Percentiles rank a stretch among this genome's conserved stretches.
Evolutionary conservation across 2,329 filamentous ascomycete species (phyloP).

Genomic region (Fusarium phyllophilum): DNA sequence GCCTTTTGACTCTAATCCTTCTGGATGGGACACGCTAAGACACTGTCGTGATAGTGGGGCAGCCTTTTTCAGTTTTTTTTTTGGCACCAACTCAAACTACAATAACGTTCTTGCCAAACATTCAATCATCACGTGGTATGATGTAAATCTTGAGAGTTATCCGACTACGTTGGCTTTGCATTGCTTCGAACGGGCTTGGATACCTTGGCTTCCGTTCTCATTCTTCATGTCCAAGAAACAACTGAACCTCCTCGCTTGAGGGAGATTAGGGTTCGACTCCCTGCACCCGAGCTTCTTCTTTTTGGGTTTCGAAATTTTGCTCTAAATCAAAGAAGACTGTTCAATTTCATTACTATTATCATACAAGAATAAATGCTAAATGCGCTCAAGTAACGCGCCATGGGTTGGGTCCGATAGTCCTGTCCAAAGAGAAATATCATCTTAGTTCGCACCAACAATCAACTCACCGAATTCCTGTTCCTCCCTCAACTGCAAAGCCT

Average conservation of each 20-base stretch:
- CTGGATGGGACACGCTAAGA: not conserved
- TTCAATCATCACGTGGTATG: conserved; percentile 35
- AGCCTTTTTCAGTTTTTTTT: no score
- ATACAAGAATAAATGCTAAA: not conserved
- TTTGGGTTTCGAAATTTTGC: not conserved
- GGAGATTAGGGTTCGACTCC: not conserved
- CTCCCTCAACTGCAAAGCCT: not conserved
- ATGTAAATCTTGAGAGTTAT: conserved; percentile 35
- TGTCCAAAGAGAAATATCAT: not conserved
- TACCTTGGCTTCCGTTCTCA: not conserved
- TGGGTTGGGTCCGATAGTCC: not conserved
- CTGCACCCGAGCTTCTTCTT: not conserved
- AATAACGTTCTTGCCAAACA: not conserved
- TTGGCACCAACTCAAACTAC: not conserved
- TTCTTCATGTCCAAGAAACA: not conserved
- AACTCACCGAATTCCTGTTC: conserved; percentile 1
- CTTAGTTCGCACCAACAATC: not conserved
- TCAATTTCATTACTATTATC: not conserved
- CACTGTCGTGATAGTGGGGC: not conserved
- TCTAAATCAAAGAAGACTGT: accelerated
- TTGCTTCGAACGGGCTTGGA: not conserved
- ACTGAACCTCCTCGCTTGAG: accelerated
- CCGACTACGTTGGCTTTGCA: not conserved
- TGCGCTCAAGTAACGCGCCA: not conserved
- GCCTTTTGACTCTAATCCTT: not conserved